These are phyloP conservation scores for Torulaspora microellipsoides DNA, from an alignment of 805 yeast genomes.

Conservation along the genomic window DNA sequence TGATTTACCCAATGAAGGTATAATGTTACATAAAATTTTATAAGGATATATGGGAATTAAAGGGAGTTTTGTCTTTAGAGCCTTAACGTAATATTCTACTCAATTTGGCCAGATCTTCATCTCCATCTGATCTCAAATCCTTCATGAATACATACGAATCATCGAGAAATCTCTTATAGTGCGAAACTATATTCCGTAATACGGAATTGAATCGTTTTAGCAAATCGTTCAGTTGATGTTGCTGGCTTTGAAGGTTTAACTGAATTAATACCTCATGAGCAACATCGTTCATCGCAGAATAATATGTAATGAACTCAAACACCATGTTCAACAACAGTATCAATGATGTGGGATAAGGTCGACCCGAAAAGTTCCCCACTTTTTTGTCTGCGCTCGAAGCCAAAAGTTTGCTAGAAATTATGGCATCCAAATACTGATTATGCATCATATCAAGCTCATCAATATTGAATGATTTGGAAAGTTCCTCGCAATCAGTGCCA, in stretches of 20 bases:
- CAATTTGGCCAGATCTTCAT: conserved; percentile 44
- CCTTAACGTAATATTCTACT: conserved; percentile 36
- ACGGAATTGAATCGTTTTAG: conserved; percentile 36
- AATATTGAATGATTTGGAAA: conserved; percentile 28
- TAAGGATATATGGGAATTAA: not conserved
- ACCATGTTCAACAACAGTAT: conserved; percentile 36
- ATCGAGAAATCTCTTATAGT: conserved; percentile 43
- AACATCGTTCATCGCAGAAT: conserved; percentile 37
- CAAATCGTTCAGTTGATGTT: conserved; percentile 24
- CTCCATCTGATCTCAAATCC: conserved; percentile 52
- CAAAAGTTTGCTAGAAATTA: conserved; percentile 25
- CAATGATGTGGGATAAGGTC: conserved; percentile 41
- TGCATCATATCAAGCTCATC: conserved; percentile 46
- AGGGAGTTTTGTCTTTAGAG: not conserved
- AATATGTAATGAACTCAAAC: conserved; percentile 38
- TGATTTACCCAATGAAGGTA: conserved; percentile 26
- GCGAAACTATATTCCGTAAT: conserved; percentile 39
- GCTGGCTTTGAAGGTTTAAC: conserved; percentile 24
- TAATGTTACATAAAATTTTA: conserved; percentile 6
- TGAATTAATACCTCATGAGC: conserved; percentile 35
- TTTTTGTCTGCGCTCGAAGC: conserved; percentile 21
- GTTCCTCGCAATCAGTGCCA: not conserved
- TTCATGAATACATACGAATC: conserved; percentile 41
- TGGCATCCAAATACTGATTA: conserved; percentile 28
- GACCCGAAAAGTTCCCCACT: conserved; percentile 37